phyloP scores from a whole-genome alignment of 495 filamentous ascomycete species.

The Annulohypoxylon maeteangense region DNA sequence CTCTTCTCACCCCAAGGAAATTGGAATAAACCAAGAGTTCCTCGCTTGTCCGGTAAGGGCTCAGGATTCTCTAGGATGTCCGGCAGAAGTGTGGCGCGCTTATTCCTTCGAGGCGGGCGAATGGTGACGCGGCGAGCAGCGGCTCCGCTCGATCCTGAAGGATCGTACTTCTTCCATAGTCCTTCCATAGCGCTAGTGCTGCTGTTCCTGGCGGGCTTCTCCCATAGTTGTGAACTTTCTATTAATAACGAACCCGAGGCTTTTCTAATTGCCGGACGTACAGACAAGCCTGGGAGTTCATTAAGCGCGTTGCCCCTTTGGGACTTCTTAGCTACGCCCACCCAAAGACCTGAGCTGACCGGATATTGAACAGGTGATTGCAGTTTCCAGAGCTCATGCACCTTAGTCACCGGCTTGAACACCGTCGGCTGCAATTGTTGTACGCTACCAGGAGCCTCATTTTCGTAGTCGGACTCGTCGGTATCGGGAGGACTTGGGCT shows the following conservation, averaged over 20 bases:
- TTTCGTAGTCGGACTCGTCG: conserved; percentile 50
- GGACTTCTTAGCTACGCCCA: conserved; percentile 7
- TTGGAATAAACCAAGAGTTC: conserved; percentile 66
- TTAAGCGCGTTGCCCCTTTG: conserved; percentile 24
- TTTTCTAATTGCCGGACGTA: conserved; percentile 51
- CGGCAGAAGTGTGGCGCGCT: conserved; percentile 62
- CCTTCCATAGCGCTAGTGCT: conserved; percentile 11
- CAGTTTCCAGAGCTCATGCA: conserved; percentile 36
- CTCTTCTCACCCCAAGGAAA: conserved; percentile 68
- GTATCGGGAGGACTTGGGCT: conserved; percentile 64
- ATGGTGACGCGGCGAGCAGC: conserved; percentile 52
- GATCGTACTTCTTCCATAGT: conserved; percentile 37
- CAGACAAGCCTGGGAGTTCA: conserved; percentile 44
- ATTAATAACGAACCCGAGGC: conserved; percentile 47
- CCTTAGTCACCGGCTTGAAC: background rate
- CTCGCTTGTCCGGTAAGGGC: conserved; percentile 62
- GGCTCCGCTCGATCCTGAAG: background rate
- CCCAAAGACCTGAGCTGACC: conserved; percentile 38
- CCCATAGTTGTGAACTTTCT: conserved; percentile 54
- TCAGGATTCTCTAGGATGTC: conserved; percentile 67
- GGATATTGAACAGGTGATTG: conserved; percentile 11
- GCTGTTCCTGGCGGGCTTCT: conserved; percentile 43
- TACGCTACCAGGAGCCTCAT: background rate
- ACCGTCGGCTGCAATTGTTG: background rate
- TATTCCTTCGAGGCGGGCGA: conserved; percentile 61